A percentile compares a stretch with the other conserved stretches of the same genome.
Conservation (phyloP, 371 early-diverging fungal genomes). For the Enterocytospora artemiae region DNA sequence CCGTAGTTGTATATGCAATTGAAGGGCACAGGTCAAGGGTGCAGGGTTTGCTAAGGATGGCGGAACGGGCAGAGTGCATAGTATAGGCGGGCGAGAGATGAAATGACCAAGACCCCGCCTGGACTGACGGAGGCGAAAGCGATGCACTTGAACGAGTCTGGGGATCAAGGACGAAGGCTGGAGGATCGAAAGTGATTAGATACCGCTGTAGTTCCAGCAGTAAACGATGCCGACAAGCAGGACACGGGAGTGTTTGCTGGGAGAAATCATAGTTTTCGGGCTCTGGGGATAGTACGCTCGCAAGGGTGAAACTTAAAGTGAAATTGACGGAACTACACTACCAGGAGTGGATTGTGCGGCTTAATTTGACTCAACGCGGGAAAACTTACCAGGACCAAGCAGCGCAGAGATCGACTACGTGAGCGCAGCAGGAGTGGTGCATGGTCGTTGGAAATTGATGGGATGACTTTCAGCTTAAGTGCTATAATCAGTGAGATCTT, state of each 20-base stretch:
- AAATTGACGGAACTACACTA: constrained; percentile 47
- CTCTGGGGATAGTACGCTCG: constrained; percentile 46
- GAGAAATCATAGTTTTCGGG: constrained; percentile 39
- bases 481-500: constrained; percentile 64
- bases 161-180: constrained; percentile 67
- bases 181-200: constrained; percentile 67
- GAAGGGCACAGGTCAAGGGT: constrained; percentile 9
- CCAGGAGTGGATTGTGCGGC: constrained; percentile 48
- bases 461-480: constrained; percentile 65
- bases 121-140: constrained; percentile 58
- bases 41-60: not conserved
- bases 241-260: constrained; percentile 54
- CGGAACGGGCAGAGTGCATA: constrained; percentile 20
- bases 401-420: constrained; percentile 58
- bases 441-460: constrained; percentile 60
- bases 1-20: constrained; percentile 28
- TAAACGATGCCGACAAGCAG: constrained; percentile 67
- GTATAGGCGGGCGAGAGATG: constrained; percentile 36
- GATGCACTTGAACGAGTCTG: constrained; percentile 62
- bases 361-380: constrained; percentile 48
- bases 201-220: constrained; percentile 66
- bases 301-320: constrained; percentile 42
- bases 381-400: constrained; percentile 60
- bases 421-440: constrained; percentile 59
- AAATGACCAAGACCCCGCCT: constrained; percentile 61